A percentile compares a stretch with the other conserved stretches of the same genome.
Conservation (phyloP, 225 moss, liverwort and hornwort genomes). For the Bryoerythrophyllum caledonicum region DNA sequence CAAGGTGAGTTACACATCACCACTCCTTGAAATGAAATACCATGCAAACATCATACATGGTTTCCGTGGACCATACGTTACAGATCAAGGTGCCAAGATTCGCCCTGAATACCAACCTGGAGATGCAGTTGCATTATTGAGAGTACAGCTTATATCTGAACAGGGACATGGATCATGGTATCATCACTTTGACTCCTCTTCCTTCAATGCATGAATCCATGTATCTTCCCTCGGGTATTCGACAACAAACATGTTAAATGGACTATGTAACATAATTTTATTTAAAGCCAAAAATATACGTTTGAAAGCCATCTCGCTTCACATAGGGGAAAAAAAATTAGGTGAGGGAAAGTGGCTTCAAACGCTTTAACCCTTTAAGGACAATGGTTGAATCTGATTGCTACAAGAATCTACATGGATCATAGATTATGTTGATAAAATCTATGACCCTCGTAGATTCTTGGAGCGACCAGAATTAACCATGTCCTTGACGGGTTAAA, state of each 20-base stretch:
- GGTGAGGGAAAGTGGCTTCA: too few relatives aligned
- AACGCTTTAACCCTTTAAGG: too few relatives aligned
- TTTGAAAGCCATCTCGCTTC: too few relatives aligned
- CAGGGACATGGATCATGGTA: slow-evolving; percentile 20
- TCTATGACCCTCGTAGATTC: too few relatives aligned
- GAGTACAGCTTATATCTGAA: neutral
- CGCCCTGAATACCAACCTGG: slow-evolving; percentile 4
- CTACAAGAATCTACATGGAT: too few relatives aligned
- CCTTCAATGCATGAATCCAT: neutral
- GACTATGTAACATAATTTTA: too few relatives aligned
- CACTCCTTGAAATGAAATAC: neutral
- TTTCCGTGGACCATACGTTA: neutral
- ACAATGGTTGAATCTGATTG: too few relatives aligned
- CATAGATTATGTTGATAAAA: too few relatives aligned
- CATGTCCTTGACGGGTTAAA: too few relatives aligned
- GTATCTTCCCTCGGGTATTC: neutral
- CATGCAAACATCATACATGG: neutral
- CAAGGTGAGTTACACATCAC: neutral
- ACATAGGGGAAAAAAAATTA: too few relatives aligned
- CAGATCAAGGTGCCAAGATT: neutral
- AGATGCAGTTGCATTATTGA: slow-evolving; percentile 10
- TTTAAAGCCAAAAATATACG: too few relatives aligned
- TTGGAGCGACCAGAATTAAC: too few relatives aligned
- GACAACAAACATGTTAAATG: neutral
- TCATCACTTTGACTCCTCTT: slow-evolving; percentile 13